A percentile compares a stretch with the other conserved stretches of the same genome.
Evolutionary conservation across 2,329 filamentous ascomycete genomes (phyloP).

Genomic region (Periconia sp.): DNA sequence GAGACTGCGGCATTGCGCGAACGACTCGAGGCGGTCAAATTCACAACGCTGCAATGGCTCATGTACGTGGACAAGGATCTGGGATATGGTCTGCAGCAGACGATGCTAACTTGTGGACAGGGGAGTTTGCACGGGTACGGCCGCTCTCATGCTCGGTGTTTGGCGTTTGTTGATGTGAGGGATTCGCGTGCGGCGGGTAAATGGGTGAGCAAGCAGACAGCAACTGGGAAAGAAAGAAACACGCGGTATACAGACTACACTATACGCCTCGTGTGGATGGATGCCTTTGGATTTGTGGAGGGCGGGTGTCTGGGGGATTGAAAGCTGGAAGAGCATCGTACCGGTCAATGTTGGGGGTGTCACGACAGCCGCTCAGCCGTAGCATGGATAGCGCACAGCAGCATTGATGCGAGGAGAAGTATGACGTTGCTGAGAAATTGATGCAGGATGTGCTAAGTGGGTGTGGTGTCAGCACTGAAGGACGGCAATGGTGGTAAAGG

Average conservation of each 20-base stretch:
- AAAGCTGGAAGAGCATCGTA: neutral
- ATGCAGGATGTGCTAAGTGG: neutral
- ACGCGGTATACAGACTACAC: neutral
- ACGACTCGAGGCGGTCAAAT: conserved; percentile 95
- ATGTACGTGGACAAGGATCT: conserved; percentile 66
- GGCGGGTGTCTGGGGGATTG: too few relatives aligned
- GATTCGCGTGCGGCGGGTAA: neutral
- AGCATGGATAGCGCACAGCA: conserved; percentile 3
- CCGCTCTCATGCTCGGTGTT: conserved; percentile 67
- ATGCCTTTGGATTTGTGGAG: neutral
- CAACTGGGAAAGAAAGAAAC: conserved; percentile 2
- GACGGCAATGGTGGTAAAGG: conserved; percentile 8
- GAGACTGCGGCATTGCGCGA: conserved; percentile 89
- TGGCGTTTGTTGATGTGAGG: conserved; percentile 66
- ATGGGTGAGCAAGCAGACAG: neutral
- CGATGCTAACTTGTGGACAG: conserved; percentile 40
- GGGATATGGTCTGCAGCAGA: neutral
- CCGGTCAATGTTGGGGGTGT: conserved; percentile 11
- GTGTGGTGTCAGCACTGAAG: conserved; percentile 12
- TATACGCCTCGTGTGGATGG: neutral
- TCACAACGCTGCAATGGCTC: conserved; percentile 95
- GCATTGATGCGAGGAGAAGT: conserved; percentile 9
- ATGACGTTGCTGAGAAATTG: neutral
- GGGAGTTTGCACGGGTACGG: conserved; percentile 68
- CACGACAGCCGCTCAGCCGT: conserved; percentile 22